Conservation (phyloP, 2,329 filamentous ascomycete species). For the Xylariaceae sp. region DNA sequence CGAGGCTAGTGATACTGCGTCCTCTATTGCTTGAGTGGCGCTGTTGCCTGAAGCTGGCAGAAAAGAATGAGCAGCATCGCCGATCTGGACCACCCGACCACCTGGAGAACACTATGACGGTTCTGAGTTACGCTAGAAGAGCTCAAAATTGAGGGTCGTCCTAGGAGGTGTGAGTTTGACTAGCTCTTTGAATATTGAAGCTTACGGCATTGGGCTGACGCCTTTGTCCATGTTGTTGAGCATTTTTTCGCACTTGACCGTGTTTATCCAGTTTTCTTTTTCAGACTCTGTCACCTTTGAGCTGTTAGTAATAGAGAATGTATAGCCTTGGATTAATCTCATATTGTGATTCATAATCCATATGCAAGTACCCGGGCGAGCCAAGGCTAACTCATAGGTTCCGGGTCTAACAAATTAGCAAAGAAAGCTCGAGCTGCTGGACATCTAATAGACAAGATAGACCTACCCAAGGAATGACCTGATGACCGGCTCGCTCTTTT, state of each 20-base stretch:
- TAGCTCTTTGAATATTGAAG: constrained; percentile 43
- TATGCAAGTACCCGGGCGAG: constrained; percentile 43
- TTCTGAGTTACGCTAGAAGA: constrained; percentile 49
- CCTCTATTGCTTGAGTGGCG: constrained; percentile 51
- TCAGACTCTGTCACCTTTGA: constrained; percentile 44
- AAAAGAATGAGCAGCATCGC: constrained; percentile 50
- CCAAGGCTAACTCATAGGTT: constrained; percentile 46
- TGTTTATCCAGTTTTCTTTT: constrained; percentile 46
- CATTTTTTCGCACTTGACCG: constrained; percentile 44
- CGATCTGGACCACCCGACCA: constrained; percentile 45
- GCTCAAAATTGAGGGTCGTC: constrained; percentile 48
- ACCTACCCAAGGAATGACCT: constrained; percentile 55
- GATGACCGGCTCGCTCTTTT: constrained; percentile 50
- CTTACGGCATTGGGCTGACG: constrained; percentile 41
- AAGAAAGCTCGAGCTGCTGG: constrained; percentile 27
- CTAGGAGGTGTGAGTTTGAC: constrained; percentile 41
- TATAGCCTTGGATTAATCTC: constrained; percentile 9
- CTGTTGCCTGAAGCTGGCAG: constrained; percentile 50
- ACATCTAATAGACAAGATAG: constrained; percentile 26
- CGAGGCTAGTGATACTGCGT: constrained; percentile 46
- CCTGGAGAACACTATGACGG: constrained; percentile 45
- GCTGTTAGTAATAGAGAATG: constrained; percentile 18
- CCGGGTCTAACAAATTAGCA: constrained; percentile 45
- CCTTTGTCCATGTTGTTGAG: constrained; percentile 45
- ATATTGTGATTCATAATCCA: constrained; percentile 49